Evolutionary conservation across 495 filamentous ascomycete species (phyloP).

Genomic region (Tuber borchii): DNA sequence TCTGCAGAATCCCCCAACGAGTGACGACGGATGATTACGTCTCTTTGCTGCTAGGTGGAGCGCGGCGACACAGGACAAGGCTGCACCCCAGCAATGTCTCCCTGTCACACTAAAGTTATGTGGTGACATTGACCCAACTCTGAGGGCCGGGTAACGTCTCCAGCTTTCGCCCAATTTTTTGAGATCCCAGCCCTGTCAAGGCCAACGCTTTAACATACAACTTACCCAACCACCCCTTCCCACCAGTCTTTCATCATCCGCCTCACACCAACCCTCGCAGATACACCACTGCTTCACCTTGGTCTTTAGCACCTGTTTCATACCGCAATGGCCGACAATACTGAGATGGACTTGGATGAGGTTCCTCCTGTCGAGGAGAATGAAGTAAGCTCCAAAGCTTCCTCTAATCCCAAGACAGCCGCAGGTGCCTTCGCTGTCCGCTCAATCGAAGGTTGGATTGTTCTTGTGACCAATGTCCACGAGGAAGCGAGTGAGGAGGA

Average conservation of each 20-base stretch:
- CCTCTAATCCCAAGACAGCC: conserved; percentile 59
- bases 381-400: conserved; percentile 50
- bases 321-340: conserved; percentile 53
- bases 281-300: not conserved
- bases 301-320: not conserved
- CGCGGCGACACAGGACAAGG: not conserved
- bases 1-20: not conserved
- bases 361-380: conserved; percentile 43
- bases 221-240: not conserved
- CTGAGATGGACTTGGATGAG: conserved; percentile 76
- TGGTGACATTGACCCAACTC: not conserved
- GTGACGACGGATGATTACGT: conserved; percentile 1
- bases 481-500: conserved; percentile 97
- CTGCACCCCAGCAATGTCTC: not conserved
- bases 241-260: not conserved
- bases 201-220: not conserved
- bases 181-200: not conserved
- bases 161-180: not conserved
- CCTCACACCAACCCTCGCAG: not conserved
- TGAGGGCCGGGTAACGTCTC: not conserved
- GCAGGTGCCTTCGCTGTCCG: conserved; percentile 83
- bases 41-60: not conserved
- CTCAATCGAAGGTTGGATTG: conserved; percentile 98
- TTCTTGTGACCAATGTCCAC: conserved; percentile 93
- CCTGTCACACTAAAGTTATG: not conserved